Percentiles rank a stretch among this genome's conserved stretches.
Evolutionary conservation across 2,329 filamentous ascomycete genomes (phyloP).

Genomic region (Scorias spongiosa): DNA sequence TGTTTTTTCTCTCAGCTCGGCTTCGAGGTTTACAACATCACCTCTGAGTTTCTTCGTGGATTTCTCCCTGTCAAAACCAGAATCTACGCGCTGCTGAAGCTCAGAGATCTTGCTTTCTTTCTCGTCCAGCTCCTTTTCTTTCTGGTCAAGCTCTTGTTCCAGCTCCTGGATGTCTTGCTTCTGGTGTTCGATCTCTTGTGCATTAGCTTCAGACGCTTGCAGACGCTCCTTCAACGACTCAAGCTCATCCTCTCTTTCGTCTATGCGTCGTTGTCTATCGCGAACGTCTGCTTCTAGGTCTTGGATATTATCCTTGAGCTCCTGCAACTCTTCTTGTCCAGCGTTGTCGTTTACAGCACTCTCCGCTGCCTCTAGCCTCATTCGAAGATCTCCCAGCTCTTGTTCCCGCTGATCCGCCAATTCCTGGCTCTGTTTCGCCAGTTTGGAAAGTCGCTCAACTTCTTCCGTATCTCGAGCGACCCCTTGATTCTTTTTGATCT

Average conservation of each 20-base stretch:
- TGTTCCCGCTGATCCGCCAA: conserved; percentile 26
- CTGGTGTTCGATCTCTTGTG: conserved; percentile 43
- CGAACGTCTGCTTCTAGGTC: conserved; percentile 38
- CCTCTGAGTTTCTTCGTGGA: conserved; percentile 23
- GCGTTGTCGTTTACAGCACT: conserved; percentile 16
- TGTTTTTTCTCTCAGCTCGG: conserved; percentile 19
- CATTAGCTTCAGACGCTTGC: conserved; percentile 14
- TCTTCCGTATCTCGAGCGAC: conserved; percentile 49
- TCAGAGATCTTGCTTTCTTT: conserved; percentile 18
- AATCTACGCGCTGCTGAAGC: conserved; percentile 17
- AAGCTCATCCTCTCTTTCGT: conserved; percentile 35
- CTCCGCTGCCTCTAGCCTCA: conserved; percentile 24
- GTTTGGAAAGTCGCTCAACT: conserved; percentile 32
- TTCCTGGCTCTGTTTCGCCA: conserved; percentile 28
- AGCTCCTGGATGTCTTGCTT: conserved; percentile 37
- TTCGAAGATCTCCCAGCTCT: conserved; percentile 27
- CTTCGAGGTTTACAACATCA: conserved; percentile 20
- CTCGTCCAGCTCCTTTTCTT: conserved; percentile 27
- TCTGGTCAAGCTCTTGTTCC: conserved; percentile 35
- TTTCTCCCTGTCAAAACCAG: conserved; percentile 19
- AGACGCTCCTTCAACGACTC: conserved; percentile 28
- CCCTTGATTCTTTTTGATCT: conserved; percentile 58
- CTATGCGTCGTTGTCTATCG: conserved; percentile 23
- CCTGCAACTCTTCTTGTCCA: conserved; percentile 17
- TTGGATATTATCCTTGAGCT: conserved; percentile 34